Evolutionary conservation across 805 yeast genomes (phyloP), one percentile per base, ranked within the genome.

Genomic region (Osmozyma mogii): DNA sequence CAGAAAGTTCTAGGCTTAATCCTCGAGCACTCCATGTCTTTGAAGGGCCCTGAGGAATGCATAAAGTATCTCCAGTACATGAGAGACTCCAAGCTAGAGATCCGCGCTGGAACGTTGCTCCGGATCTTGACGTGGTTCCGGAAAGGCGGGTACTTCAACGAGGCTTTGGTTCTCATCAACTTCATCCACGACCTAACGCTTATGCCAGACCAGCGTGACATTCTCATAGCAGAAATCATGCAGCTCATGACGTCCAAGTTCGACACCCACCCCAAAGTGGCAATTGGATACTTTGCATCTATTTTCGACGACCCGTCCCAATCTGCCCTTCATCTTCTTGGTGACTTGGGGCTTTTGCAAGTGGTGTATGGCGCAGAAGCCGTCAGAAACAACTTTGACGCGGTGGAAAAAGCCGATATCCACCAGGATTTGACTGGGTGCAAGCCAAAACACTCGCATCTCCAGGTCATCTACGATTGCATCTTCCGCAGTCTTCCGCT

Each of bases 271-370:
- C 66, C 67, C 2, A 52, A 58, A 20, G 47, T 60, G 4, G 39
- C 60, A 4, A 41, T 57, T 4, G 68, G 67, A 2, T 63, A 63
- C 40, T 49, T 52, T 18, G 49, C 53, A 0, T 43, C 61, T 1
- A 34, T 58, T 12, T 60, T 52, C 32, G 35, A 34, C 7, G 31
- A 25, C 14, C 27, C 24, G 1, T 22, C 36, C 6, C 28, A 38
- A 3, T 18, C 27, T 3, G 48, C 49, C 0, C 38, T 51, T 9
- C 29, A 41, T 3, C 29, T 52, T 2, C 40, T 62, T 9, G 47
- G 54, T 23, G 49, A 53, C 3, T 35, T 60, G 17, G 37, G 46
- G 17, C 18, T 61, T 14, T 35, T 60, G 15, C 49, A 50, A 3
- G 22, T 50, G 3, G 35, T 50, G 2, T 46, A 53, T 32, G 55